Base-by-base conservation (phyloP, 2,329 filamentous ascomycete species). In the Microsporum ferrugineum region DNA sequence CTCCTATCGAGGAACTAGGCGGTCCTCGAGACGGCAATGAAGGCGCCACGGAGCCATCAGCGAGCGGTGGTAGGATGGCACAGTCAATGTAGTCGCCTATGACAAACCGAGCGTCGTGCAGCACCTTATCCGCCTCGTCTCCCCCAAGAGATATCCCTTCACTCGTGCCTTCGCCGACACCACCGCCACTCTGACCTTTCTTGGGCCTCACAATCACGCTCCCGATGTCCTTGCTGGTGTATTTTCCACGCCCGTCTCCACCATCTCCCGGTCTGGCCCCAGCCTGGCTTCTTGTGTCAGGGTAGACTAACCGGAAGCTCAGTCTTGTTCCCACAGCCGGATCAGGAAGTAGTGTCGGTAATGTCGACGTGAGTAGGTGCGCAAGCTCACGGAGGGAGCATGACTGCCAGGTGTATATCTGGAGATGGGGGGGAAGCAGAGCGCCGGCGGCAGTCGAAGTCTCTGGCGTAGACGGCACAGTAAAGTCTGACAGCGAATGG, bases 1-100 rank as follows among this genome's bases (percentile, higher is more conserved):
- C 69, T 12, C 75, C 76, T 27, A 77, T 77, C 10, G 80, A 78
- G n/a, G 81, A 77, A n/a, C 12, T 41, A 10, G 36, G 8, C 8
- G 55, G 36, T 41, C 55, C 36, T 5, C 36, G 34, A 51, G 57
- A 36, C 14, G 41, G 36, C 36, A 55, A 23, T 7, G 77, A 68
- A 41, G 88, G 84, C 49, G 86, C 85, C 43, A 95, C 85, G 36
- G 82, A 83, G 0, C 91, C 91, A 71, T 92, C 87, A 36, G 83
- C 77, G 31, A 88, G 76, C 0, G 89, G 89, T 47, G 89, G 86
- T 61, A 92, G 78, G 63, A 96, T 85, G 3, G 89, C 88, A 71
- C 89, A 92, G 62, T 87, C 87, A 45, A 97, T 80, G 70, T 88
- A 95, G 73, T 97, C 92, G 0, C 92, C 92, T 64, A 94, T 87